phyloP scores from a whole-genome alignment of 139 green algal species.

The Desmodesmus armatus region DNA sequence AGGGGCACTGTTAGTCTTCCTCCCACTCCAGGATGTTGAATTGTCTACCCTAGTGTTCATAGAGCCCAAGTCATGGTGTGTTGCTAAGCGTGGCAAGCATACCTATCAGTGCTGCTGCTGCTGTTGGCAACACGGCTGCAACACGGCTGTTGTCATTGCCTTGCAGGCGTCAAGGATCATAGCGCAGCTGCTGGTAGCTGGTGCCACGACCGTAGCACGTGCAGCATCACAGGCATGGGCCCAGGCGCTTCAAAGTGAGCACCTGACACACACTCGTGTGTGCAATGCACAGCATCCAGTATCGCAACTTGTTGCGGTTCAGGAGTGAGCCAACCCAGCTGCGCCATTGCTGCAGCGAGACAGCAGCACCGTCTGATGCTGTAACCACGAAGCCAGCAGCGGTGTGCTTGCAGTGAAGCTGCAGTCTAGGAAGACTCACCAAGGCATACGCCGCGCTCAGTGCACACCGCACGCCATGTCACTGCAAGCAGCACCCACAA shows the following conservation, averaged over 20 bases:
- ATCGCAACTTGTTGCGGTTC: background rate
- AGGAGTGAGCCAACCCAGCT: background rate
- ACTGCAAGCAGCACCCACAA: background rate
- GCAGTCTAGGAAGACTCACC: no score
- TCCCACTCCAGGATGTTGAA: no score
- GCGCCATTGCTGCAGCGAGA: background rate
- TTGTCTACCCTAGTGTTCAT: no score
- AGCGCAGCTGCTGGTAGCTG: constrained; percentile 90
- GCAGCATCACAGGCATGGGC: constrained; percentile 85
- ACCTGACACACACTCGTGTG: background rate
- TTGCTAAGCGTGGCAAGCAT: no score
- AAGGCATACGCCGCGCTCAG: no score
- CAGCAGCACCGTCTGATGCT: background rate
- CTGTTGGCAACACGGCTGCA: background rate
- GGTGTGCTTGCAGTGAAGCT: background rate
- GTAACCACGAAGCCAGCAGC: background rate
- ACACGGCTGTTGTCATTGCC: no score
- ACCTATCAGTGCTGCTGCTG: background rate
- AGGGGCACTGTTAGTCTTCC: no score
- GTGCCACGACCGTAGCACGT: constrained; percentile 82
- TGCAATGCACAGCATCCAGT: background rate
- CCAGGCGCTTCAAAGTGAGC: constrained; percentile 90
- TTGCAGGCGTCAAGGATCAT: constrained; percentile 84
- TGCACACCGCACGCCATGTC: no score
- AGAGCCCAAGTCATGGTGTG: no score